Evolutionary conservation across 495 filamentous ascomycete species (phyloP), one percentile per base, ranked within the genome.

Genomic region (Trichodelitschia bisporula): DNA sequence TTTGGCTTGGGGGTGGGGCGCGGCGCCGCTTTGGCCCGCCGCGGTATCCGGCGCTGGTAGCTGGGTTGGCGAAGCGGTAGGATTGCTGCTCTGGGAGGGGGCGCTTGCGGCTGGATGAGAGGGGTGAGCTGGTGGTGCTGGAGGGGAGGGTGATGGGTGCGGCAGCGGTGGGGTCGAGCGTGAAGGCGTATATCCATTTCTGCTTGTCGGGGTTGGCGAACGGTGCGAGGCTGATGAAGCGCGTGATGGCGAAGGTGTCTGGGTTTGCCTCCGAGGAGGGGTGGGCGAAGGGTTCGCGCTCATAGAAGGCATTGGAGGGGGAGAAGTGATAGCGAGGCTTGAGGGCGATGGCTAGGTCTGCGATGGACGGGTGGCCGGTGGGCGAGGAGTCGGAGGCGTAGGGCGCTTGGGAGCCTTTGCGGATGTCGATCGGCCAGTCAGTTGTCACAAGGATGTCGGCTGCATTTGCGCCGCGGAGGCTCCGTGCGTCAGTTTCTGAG

Each of bases 221-320:
- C 3, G 72, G 57, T 2, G 77, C 84, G 3, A 95, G 51, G 29
- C 77, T 83, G 43, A 93, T 68, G 49, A 97, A 95, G 14, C 84
- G 70, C 2, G 83, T 92, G 3, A 89, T 50, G 2, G 55, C 55
- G 33, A 56, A 63, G 14, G 18, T 18, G 9, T 47, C 46, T 15
- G 64, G 55, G 5, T 60, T 60, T 4, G 49, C 51, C 15, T 62
- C 57, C 29, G 62, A 57, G 4, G 55, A 52, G 3, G 67, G 59
- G 42, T 89, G 72, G 48, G 80, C 76, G 60, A 92, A 95, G 0
- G 86, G 83, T 46, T 92, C 86, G 13, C 86, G 68, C 53, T 93
- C 84, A 41, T 67, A 93, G 53, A 74, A 84, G 41, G 68, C 59
- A 4, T 63, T 57, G 0, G 78, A 73, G 9, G 62, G 50, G 10